Base-by-base conservation (phyloP, 345 rosid species). In the Sapria himalayana region DNA sequence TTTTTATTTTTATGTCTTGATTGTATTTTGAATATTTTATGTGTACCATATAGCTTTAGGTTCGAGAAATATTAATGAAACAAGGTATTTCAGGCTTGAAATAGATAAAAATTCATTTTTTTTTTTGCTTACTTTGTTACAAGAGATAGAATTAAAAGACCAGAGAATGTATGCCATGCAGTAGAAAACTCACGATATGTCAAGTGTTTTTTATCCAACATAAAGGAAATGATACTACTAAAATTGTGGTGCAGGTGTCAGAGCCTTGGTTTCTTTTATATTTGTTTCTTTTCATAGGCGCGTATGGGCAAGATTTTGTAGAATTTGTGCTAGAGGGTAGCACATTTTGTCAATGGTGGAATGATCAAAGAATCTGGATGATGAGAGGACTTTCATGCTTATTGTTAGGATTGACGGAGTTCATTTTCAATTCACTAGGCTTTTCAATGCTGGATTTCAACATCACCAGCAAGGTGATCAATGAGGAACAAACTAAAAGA, bases 301-400 rank as follows among this genome's bases (percentile, higher is more conserved):
- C 81, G 11, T 74, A 85, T 19, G 60, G 16, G 17, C 75, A 71
- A 54, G 79, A 66, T 37, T 18, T 60, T 7, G 2, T 53, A 0
- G 81, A 73, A 1, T 69, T 69, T 44, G 4, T 61, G 18, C 12
- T 62, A 10, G 66, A 36, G 19, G 61, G 66, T 5, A 73, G 71
- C n/a, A 69, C 68, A 19, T 29, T 66, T 47, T 25, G 27, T 12
- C 66, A 41, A 45, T 81, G 94, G 96, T 75, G 84, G 84, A 78
- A 63, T 40, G 78, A 67, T 48, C 89, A 64, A 41, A 63, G 89
- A 34, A 66, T 73, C 29, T 78, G 72, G 73, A 16, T 49, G 37
- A 46, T 85, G 20, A 66, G 61, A 34, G 75, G 85, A 6, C 5
- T 66, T 0, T 42, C 86, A 16, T 43, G 79, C 36, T 48, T 3